A percentile compares a stretch with the other conserved stretches of the same genome.
Conservation (phyloP, 2,329 filamentous ascomycete genomes). For the Metarhizium album region DNA sequence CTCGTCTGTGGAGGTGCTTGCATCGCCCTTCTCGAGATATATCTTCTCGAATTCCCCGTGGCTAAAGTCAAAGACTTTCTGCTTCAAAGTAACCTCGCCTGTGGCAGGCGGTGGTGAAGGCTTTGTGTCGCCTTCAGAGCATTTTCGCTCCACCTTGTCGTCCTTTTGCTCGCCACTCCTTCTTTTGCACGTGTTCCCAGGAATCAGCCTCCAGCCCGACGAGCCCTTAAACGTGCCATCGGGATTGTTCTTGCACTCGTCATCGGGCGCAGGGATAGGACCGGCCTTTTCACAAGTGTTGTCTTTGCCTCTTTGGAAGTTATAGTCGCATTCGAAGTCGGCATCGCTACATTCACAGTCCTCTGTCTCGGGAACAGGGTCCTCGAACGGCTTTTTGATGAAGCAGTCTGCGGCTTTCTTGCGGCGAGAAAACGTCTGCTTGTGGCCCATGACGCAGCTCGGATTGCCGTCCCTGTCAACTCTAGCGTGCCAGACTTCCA, state of each 20-base stretch:
- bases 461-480: conserved; percentile 69
- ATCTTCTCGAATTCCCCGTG: conserved; percentile 42
- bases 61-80: conserved; percentile 52
- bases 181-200: conserved; percentile 63
- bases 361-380: conserved; percentile 58
- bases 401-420: conserved; percentile 88
- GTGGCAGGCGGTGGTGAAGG: conserved; percentile 40
- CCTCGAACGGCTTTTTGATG: conserved; percentile 74
- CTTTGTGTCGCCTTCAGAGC: conserved; percentile 46
- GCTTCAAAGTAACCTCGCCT: conserved; percentile 54
- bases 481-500: conserved; percentile 83
- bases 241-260: conserved; percentile 54
- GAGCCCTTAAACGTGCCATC: conserved; percentile 71
- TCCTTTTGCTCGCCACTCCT: conserved; percentile 55
- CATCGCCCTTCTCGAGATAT: conserved; percentile 71
- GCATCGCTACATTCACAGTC: conserved; percentile 69
- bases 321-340: conserved; percentile 96
- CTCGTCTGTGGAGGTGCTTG: conserved; percentile 57
- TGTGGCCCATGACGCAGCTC: conserved; percentile 92
- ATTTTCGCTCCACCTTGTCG: conserved; percentile 62
- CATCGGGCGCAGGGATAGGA: conserved; percentile 55
- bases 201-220: conserved; percentile 87
- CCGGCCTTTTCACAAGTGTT: conserved; percentile 61
- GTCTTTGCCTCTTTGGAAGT: conserved; percentile 58
- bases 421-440: conserved; percentile 72